Evolutionary conservation across 2,329 filamentous ascomycete genomes (phyloP).

Genomic region (Botryotinia calthae): DNA sequence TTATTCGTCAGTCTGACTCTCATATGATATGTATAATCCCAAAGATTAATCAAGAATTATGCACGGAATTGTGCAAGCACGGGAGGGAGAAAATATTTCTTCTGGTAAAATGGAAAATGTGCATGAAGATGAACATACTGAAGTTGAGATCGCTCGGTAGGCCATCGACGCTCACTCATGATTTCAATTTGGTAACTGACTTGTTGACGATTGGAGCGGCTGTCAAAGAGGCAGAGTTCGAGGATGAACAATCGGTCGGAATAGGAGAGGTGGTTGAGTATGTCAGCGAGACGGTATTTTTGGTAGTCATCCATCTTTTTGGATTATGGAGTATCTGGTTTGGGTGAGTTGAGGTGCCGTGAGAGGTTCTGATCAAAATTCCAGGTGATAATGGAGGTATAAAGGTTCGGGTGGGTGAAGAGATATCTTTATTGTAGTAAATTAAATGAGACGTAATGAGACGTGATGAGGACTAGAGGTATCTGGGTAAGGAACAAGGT

Average conservation of each 20-base stretch:
- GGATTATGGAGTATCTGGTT: neutral
- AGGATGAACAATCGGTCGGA: neutral
- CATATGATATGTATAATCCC: neutral
- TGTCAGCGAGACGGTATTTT: neutral
- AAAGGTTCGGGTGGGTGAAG: neutral
- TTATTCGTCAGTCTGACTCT: neutral
- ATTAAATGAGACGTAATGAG: neutral
- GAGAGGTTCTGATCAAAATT: neutral
- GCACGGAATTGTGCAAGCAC: neutral
- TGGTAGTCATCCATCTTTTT: neutral
- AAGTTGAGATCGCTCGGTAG: neutral
- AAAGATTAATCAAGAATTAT: rapidly evolving
- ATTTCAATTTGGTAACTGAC: neutral
- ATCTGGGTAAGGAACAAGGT: neutral
- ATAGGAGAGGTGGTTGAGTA: neutral
- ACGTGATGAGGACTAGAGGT: neutral
- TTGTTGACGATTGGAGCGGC: neutral
- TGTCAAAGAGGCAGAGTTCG: neutral
- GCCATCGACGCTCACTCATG: neutral
- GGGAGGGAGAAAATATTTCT: neutral
- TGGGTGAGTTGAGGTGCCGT: neutral
- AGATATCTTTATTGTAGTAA: neutral
- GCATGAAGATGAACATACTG: neutral
- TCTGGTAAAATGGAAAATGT: neutral
- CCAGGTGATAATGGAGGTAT: neutral